Base-by-base conservation (phyloP, 2,329 filamentous ascomycete genomes). In the Colletotrichum agaves region DNA sequence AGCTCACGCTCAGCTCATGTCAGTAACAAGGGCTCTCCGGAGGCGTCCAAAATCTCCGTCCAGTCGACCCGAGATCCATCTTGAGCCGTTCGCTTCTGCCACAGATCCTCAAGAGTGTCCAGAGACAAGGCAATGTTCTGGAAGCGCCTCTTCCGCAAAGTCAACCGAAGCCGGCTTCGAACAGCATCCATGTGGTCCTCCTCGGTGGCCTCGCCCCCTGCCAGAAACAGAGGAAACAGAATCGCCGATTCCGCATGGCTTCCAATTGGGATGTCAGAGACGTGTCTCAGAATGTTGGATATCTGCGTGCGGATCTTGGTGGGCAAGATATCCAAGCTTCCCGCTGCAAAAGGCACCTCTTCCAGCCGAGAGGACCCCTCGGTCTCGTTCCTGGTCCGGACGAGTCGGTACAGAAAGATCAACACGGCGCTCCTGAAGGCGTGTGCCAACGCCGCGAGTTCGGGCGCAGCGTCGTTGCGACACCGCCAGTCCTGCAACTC, bases 151-250 rank as follows among this genome's bases (percentile, higher is more conserved):
- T 65, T 68, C 39, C 65, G 53, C 23, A 68, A 27, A 3, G 65
- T 68, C 61, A 64, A 60, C 47, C 55, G 46, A 11, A 68, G 19
- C 23, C 65, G 61, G 3, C 44, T 17, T 5, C 65, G 61, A 12
- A 68, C 61, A 1, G 55, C 61, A 3, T 68, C 61, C 39, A 65
- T 65, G 19, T 68, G 47, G 3, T 27, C 53, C 1, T 65, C 41
- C 41, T 65, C 53, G 2, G 65, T 59, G 12, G 66, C 66, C 41
- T 70, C 68, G 2, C 65, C 66, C 3, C 68, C 68, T 2, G 65
- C 65, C 4, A 70, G 57, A 41, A 70, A 70, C 10, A 70, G 31
- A 12, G 68, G 68, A 41, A 70, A 70, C 1, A 70, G 44, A 0
- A 70, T 63, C 1, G 68, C 65, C 6, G 65, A 69, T 46, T 69